Conservation (phyloP, 208 protist genomes). For the Acanthamoeba healyi region DNA sequence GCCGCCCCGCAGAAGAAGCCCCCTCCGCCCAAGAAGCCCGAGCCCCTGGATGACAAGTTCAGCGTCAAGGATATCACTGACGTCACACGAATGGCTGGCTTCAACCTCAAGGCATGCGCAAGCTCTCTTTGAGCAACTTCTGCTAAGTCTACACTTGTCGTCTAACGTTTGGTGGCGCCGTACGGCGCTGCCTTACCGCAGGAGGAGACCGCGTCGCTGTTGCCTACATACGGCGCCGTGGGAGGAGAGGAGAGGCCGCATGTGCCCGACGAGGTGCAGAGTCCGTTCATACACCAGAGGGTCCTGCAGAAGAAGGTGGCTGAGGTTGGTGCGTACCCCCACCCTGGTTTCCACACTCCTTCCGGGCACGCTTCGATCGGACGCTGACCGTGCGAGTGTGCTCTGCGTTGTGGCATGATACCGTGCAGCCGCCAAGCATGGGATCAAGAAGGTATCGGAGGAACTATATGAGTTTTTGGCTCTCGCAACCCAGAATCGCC, state of each 20-base stretch:
- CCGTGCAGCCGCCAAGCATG: neutral
- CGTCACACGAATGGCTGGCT: slow-evolving; percentile 14
- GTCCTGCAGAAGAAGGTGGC: neutral
- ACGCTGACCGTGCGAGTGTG: no score
- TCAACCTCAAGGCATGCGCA: slow-evolving; percentile 17
- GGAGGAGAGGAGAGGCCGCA: neutral
- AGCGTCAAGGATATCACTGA: neutral
- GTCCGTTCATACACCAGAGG: neutral
- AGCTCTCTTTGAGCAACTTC: neutral
- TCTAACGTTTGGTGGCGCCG: neutral
- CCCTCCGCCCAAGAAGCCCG: neutral
- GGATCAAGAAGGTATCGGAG: neutral
- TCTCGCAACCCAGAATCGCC: neutral
- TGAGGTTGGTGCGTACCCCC: neutral
- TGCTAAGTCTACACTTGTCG: neutral
- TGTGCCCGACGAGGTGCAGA: neutral
- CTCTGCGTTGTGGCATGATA: no score
- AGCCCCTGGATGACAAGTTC: neutral
- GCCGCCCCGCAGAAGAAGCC: neutral
- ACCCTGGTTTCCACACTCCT: neutral
- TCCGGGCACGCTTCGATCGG: no score
- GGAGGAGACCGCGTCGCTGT: slow-evolving; percentile 17
- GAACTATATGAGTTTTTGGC: slow-evolving; percentile 4
- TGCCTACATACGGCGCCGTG: neutral
- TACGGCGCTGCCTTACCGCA: neutral